These are phyloP conservation scores for Eucalyptus erythrocorys DNA, from an alignment of 345 rosid species.

Conservation along the genomic window DNA sequence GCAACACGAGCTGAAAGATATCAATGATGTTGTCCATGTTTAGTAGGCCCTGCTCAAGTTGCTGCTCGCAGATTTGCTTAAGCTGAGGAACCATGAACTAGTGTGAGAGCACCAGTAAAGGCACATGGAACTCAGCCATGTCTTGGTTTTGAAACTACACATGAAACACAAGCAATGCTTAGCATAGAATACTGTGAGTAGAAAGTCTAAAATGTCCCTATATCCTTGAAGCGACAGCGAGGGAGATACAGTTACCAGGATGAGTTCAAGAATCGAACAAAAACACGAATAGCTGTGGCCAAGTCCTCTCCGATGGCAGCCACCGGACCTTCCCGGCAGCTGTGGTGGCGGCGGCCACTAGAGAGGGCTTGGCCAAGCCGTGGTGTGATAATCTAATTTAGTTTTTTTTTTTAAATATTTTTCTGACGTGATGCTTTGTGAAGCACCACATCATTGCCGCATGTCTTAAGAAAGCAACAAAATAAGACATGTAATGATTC, in stretches of 20 bases:
- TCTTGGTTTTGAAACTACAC: conserved; percentile 62
- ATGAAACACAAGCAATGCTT: not conserved
- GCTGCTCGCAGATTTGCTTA: conserved; percentile 50
- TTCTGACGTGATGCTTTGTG: too few species aligned
- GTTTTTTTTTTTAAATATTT: too few species aligned
- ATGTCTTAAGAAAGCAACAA: too few species aligned
- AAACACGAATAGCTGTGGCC: conserved; percentile 37
- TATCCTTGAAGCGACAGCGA: not conserved
- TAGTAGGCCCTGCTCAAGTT: conserved; percentile 56
- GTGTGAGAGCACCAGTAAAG: conserved; percentile 65
- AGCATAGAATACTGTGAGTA: not conserved
- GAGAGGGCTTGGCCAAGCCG: too few species aligned
- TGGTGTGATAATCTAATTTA: too few species aligned
- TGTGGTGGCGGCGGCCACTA: too few species aligned
- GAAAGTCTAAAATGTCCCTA: not conserved
- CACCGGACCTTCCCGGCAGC: too few species aligned
- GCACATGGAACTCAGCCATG: conserved; percentile 46
- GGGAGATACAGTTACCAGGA: conserved; percentile 31
- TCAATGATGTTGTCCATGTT: conserved; percentile 60
- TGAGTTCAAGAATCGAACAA: conserved; percentile 70
- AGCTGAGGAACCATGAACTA: conserved; percentile 49
- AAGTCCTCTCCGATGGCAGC: too few species aligned
- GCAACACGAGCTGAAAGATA: conserved; percentile 65
- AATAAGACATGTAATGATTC: too few species aligned
- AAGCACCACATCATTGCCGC: too few species aligned